A percentile compares a stretch with the other conserved stretches of the same genome.
phyloP scores from a whole-genome alignment of 768 basidiomycete species.

The Pleurotus platypus region DNA sequence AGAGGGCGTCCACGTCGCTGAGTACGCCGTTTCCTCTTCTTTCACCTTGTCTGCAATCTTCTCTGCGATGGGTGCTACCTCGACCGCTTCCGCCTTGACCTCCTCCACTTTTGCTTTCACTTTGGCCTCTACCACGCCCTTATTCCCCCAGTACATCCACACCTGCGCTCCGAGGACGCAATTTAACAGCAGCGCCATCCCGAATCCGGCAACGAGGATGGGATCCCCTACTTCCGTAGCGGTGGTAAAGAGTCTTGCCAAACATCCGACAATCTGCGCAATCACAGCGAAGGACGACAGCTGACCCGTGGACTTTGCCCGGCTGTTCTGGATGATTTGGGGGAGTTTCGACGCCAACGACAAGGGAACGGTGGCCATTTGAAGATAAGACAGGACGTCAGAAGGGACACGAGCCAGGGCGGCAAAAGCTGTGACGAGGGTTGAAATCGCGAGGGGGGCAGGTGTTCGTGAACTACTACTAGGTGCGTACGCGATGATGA shows the following conservation, averaged over 20 bases:
- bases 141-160: slow-evolving; percentile 74
- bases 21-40: slow-evolving; percentile 11
- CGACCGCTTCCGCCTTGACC: slow-evolving; percentile 12
- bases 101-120: slow-evolving; percentile 12
- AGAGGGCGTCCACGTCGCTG: background rate
- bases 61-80: slow-evolving; percentile 12
- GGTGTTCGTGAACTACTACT: slow-evolving; percentile 8
- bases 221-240: slow-evolving; percentile 82
- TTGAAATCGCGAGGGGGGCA: slow-evolving; percentile 28
- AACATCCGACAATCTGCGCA: slow-evolving; percentile 83
- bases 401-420: slow-evolving; percentile 46
- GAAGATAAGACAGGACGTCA: slow-evolving; percentile 60
- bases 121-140: slow-evolving; percentile 23
- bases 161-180: slow-evolving; percentile 80
- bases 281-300: slow-evolving; percentile 91
- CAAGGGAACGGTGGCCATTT: slow-evolving; percentile 85
- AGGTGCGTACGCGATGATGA: slow-evolving; percentile 71
- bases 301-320: slow-evolving; percentile 80
- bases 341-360: slow-evolving; percentile 92
- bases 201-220: slow-evolving; percentile 81
- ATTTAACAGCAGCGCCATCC: slow-evolving; percentile 79
- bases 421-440: slow-evolving; percentile 24
- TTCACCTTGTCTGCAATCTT: slow-evolving; percentile 18
- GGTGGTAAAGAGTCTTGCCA: slow-evolving; percentile 92
- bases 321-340: slow-evolving; percentile 83